A percentile compares a stretch with the other conserved stretches of the same genome.
These are phyloP conservation scores for Immersiporthe knoxdaviesiana DNA, from an alignment of 2,329 filamentous ascomycete species.

Conservation along the genomic window DNA sequence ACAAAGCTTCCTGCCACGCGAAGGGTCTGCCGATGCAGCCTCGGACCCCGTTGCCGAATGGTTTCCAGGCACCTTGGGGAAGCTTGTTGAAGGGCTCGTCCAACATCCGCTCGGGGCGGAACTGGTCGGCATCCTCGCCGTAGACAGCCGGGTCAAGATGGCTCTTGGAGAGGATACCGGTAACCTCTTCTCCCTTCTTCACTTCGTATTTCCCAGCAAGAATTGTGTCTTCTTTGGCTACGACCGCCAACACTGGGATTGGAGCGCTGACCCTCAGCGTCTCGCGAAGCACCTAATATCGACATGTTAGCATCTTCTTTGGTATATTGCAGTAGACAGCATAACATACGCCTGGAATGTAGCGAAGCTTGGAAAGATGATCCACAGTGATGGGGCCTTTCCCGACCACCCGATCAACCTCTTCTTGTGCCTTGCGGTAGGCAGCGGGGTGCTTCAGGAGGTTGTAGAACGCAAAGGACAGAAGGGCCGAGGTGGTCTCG, in stretches of 20 bases:
- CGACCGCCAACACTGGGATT: too few relatives aligned
- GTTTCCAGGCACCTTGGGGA: slow-evolving; percentile 42
- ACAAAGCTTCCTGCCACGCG: slow-evolving; percentile 48
- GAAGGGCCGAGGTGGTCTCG: slow-evolving; percentile 29
- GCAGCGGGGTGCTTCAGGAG: slow-evolving; percentile 29
- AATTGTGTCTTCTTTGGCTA: slow-evolving; percentile 14
- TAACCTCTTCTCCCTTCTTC: slow-evolving; percentile 17
- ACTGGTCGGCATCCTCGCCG: slow-evolving; percentile 30
- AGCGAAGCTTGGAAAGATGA: slow-evolving; percentile 29
- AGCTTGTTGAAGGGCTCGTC: slow-evolving; percentile 29
- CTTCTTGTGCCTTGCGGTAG: slow-evolving; percentile 27
- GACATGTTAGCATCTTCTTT: too few relatives aligned
- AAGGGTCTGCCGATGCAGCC: slow-evolving; percentile 48
- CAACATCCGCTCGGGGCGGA: slow-evolving; percentile 31
- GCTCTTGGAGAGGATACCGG: slow-evolving; percentile 25
- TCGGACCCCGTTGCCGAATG: slow-evolving; percentile 48
- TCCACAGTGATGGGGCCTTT: slow-evolving; percentile 21
- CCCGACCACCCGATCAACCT: slow-evolving; percentile 31
- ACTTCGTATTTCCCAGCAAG: slow-evolving; percentile 29
- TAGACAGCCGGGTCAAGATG: slow-evolving; percentile 30
- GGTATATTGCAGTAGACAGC: too few relatives aligned
- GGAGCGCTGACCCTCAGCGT: too few relatives aligned
- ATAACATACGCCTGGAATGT: too few relatives aligned
- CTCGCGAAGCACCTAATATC: slow-evolving; percentile 30
- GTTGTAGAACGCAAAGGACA: slow-evolving; percentile 28